Conservation (phyloP, 1,139 yeast genomes). For the Blastobotrys ciferrii region DNA sequence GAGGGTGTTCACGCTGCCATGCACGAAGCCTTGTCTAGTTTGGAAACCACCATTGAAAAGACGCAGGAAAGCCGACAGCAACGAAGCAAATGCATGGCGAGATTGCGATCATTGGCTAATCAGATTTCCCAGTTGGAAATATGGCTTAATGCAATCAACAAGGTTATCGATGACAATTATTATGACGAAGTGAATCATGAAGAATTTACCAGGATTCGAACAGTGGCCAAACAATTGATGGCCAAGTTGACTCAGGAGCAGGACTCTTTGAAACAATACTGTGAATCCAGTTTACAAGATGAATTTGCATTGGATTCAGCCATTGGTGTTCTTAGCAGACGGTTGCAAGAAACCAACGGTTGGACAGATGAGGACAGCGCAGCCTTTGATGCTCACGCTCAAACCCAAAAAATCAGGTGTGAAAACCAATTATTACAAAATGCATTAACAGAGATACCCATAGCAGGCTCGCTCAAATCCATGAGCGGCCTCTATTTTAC, state of each 20-base stretch:
- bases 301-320: slow-evolving; percentile 21
- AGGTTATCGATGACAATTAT: slow-evolving; percentile 12
- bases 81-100: slow-evolving; percentile 20
- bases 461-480: slow-evolving; percentile 17
- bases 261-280: slow-evolving; percentile 18
- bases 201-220: slow-evolving; percentile 8
- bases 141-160: slow-evolving; percentile 14
- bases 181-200: slow-evolving; percentile 3
- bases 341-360: slow-evolving; percentile 28
- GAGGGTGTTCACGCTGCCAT: slow-evolving; percentile 22
- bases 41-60: slow-evolving; percentile 24
- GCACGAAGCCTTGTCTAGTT: slow-evolving; percentile 25
- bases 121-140: slow-evolving; percentile 25
- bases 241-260: slow-evolving; percentile 19
- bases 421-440: slow-evolving; percentile 19
- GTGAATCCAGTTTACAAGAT: slow-evolving; percentile 15
- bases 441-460: slow-evolving; percentile 14
- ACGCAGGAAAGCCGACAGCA: slow-evolving; percentile 21
- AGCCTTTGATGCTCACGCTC: slow-evolving; percentile 24
- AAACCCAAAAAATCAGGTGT: slow-evolving; percentile 18
- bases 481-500: slow-evolving; percentile 14
- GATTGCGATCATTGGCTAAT: slow-evolving; percentile 20
- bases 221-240: slow-evolving; percentile 4
- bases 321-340: slow-evolving; percentile 20
- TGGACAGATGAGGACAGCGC: slow-evolving; percentile 25